phyloP scores from a whole-genome alignment of 768 basidiomycete genomes.

The Ramaria sp. region DNA sequence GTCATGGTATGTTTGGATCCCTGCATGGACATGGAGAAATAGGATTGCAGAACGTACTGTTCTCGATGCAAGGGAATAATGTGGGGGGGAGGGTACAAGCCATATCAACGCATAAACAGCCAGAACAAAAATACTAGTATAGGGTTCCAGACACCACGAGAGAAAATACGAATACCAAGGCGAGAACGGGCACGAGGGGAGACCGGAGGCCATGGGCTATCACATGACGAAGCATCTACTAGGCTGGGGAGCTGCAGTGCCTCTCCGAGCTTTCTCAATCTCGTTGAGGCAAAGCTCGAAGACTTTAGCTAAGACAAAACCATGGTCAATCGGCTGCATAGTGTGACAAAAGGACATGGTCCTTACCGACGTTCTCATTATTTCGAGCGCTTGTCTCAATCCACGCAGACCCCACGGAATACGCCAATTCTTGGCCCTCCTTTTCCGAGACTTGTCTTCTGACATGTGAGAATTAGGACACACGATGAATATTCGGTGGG shows the following conservation, averaged over 20 bases:
- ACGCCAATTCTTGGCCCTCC: constrained; percentile 52
- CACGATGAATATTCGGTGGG: background rate
- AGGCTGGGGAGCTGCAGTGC: background rate
- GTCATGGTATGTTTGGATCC: background rate
- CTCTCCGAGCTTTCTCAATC: constrained; percentile 47
- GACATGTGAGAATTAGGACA: constrained; percentile 20
- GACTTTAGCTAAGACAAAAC: constrained; percentile 47
- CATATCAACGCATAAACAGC: constrained; percentile 2
- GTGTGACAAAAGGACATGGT: constrained; percentile 4
- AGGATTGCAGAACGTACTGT: constrained; percentile 4
- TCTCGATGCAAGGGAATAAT: background rate
- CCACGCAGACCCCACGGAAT: constrained; percentile 63
- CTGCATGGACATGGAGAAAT: background rate
- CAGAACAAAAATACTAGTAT: background rate
- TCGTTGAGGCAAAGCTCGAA: constrained; percentile 78
- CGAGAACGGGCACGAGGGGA: background rate
- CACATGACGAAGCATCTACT: constrained; percentile 1
- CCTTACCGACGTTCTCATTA: constrained; percentile 81
- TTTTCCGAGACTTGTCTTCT: constrained; percentile 22
- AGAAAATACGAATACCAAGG: background rate
- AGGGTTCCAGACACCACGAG: background rate
- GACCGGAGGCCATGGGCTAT: background rate
- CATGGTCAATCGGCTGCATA: background rate
- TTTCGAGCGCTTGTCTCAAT: constrained; percentile 85
- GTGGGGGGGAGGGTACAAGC: background rate